Percentiles rank a stretch among this genome's conserved stretches.
Conservation (phyloP, 441 rosid genomes). For the Pelargonium cotyledonis region DNA sequence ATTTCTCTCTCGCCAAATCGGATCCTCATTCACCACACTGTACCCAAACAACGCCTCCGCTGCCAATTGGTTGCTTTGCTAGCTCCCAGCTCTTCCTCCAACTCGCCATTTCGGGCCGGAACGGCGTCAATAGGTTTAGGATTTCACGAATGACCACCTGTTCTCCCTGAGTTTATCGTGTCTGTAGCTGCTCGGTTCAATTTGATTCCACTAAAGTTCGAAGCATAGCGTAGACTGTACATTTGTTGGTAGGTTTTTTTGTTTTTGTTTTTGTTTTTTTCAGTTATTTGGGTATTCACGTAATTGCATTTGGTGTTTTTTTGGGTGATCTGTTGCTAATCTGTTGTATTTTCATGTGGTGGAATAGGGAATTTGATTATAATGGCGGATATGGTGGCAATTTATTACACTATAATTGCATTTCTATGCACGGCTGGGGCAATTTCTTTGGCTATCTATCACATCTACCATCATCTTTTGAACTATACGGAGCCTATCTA, state of each 20-base stretch:
- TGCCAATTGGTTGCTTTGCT: background rate
- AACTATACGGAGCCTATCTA: constrained; percentile 93
- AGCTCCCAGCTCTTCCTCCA: too few relatives aligned
- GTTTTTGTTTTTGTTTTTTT: too few relatives aligned
- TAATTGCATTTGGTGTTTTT: background rate
- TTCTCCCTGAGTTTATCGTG: background rate
- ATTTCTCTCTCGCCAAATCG: background rate
- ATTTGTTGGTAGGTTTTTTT: background rate
- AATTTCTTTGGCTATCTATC: constrained; percentile 56
- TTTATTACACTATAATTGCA: constrained; percentile 51
- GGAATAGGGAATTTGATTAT: constrained; percentile 1
- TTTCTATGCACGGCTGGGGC: constrained; percentile 72
- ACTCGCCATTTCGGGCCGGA: background rate
- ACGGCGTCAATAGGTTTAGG: background rate
- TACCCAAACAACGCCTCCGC: background rate
- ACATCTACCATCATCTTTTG: constrained; percentile 75
- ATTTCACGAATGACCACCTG: background rate
- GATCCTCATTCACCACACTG: background rate
- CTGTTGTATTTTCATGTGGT: background rate
- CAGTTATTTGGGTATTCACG: background rate
- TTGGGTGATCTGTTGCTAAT: background rate
- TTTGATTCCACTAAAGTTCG: background rate
- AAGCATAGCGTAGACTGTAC: background rate
- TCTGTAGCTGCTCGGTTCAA: background rate
- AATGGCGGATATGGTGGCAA: constrained; percentile 53